Evolutionary conservation across 306 rosid species (phyloP), one percentile per base, ranked within the genome.

Genomic region (Vigna hirtella): DNA sequence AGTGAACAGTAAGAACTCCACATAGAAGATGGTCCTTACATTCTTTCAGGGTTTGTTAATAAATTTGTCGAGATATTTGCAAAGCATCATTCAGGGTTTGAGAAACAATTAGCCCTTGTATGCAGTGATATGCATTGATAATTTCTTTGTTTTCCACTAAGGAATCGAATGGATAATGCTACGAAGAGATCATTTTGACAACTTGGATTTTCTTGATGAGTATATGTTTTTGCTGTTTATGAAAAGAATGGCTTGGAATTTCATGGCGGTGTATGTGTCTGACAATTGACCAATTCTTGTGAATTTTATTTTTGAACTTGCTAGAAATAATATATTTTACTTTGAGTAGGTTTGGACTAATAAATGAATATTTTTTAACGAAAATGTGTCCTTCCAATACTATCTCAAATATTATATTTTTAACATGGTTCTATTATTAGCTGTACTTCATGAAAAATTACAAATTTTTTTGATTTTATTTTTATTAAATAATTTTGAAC

Each of bases 1-100:
- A 32, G 51, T 91, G 16, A 85, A 87, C 32, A 83, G 77, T 9
- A 86, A 87, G 85, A 72, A 77, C 26, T 77, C 70, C 24, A 30
- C 11, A 45, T 77, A 82, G 78, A 64, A 30, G 40, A 64, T 77
- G 34, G 64, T 12, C 6, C 50, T 30, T 61, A 6, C 15, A 26
- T 59, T 20, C 15, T 59, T 34, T 22, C 12, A 61, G 74, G 53
- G n/a, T 12, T 8, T 40, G 7, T 5, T 36, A 36, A 4, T 36
- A 36, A 9, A 6, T 38, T 38, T 38, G 9, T 38, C 9, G 56
- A 36, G 13, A 57, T 36, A 57, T 8, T 80, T 80, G 85, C 62
- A 58, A 58, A 57, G 59, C 51, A 9, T 36, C 24, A 71, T 67
- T 66, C 26, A 48, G 38, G 62, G 72, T 36, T 63, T 17, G 14